Evolutionary conservation across 1,284 basidiomycete species (phyloP).

Genomic region (Trichosporon ovoides): DNA sequence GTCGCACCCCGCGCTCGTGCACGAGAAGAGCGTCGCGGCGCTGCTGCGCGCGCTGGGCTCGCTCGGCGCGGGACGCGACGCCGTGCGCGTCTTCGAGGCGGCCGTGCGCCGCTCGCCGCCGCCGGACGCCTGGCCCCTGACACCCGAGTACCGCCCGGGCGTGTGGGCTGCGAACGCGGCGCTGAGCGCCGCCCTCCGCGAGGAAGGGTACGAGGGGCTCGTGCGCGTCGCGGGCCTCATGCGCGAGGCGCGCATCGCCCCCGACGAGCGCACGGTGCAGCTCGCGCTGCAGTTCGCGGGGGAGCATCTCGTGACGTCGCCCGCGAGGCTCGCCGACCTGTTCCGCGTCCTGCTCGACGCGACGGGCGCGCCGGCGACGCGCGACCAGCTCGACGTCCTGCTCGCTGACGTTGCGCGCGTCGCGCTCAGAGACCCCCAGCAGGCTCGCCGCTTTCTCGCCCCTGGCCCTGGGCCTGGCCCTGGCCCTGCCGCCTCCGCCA

Average conservation of each 20-base stretch:
- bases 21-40: constrained; percentile 12
- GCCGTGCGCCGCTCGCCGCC: background rate
- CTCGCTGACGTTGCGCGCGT: constrained; percentile 21
- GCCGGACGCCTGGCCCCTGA: constrained; percentile 13
- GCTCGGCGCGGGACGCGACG: constrained; percentile 10
- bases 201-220: constrained; percentile 16
- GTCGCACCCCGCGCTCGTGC: background rate
- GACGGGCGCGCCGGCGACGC: constrained; percentile 19
- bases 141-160: constrained; percentile 12
- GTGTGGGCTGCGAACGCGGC: constrained; percentile 25
- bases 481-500: background rate
- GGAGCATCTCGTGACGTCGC: constrained; percentile 12
- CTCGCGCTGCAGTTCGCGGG: constrained; percentile 29
- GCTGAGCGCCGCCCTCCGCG: constrained; percentile 6
- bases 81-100: constrained; percentile 5
- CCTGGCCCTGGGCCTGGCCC: background rate
- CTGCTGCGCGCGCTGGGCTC: constrained; percentile 17
- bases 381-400: constrained; percentile 23
- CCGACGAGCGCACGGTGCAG: constrained; percentile 30
- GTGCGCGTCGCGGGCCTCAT: constrained; percentile 17
- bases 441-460: background rate
- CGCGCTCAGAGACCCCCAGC: constrained; percentile 3
- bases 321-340: constrained; percentile 25
- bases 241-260: constrained; percentile 17
- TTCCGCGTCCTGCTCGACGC: constrained; percentile 21